Base-by-base conservation (phyloP, 139 green algal species). In the Tetraselmis chui region DNA sequence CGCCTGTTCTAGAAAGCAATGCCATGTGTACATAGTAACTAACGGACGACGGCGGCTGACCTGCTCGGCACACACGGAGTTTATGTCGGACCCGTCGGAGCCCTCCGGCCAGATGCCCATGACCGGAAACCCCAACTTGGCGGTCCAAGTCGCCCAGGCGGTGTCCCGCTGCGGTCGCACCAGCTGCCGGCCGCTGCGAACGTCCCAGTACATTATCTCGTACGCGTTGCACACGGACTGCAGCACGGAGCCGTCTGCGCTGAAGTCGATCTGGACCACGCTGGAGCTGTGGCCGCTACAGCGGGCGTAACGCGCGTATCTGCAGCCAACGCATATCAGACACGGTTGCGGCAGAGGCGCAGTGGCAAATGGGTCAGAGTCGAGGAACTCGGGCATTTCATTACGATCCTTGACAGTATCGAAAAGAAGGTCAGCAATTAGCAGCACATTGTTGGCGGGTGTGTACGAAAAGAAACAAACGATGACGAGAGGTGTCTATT, bases 181-280 rank as follows among this genome's bases (percentile, higher is more conserved):
- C 2, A 83, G 79, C 74, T 79, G 80, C 77, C 78, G 1, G 1
- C 83, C 83, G 22, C 29, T 77, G n/a, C 25, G 28, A 31, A 81
- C 74, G 79, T 86, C 83, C 83, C 83, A 86, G 75, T 81, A 75
- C 78, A 86, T 74, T 25, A 83, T 28, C 85, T 94, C 90, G 59
- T 92, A 92, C 0, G 87, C 85, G 74, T 90, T 84, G 83, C 91
- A 87, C 1, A 76, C 75, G 74, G 32, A 80, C 59, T 80, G 79
- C 75, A 86, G 83, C 2, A 83, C 74, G 2, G 2, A 2, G 28
- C 25, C 29, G 74, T 86, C 83, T 24, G 29, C 24, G 11, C 30
- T 79, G 59, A 80, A 86, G 59, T 86, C 83, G 26, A 86, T 75
- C 27, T 81, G 59, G 79, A 30, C 23, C 29, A 86, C 74, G 0